A percentile compares a stretch with the other conserved stretches of the same genome.
Conservation (phyloP, 352 stramenopile species). For the Elongisporangium anandrum region DNA sequence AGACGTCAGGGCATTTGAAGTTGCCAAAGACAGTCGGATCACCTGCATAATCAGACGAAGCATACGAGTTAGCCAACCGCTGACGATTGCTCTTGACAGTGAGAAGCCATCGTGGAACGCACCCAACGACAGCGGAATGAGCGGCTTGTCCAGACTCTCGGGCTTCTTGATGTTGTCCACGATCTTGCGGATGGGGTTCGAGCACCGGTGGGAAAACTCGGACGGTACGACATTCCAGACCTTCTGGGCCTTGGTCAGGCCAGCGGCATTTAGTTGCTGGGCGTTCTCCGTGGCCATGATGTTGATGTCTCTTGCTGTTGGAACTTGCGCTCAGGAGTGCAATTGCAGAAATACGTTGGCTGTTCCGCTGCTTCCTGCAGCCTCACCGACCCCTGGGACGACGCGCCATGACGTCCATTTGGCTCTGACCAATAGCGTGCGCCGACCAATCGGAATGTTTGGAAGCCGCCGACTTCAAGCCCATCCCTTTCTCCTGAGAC, state of each 20-base stretch:
- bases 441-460: not conserved
- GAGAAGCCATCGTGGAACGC: conserved; percentile 16
- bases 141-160: conserved; percentile 79
- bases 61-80: not conserved
- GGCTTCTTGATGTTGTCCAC: conserved; percentile 94
- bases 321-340: conserved; percentile 1
- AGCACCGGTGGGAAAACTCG: conserved; percentile 57
- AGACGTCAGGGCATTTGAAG: conserved; percentile 84
- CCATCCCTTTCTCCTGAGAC: not conserved
- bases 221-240: conserved; percentile 67
- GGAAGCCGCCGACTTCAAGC: not conserved
- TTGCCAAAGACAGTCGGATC: conserved; percentile 94
- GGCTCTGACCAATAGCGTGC: not conserved
- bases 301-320: not conserved
- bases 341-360: conserved; percentile 8
- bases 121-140: conserved; percentile 92
- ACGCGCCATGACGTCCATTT: not conserved
- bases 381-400: not conserved
- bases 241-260: conserved; percentile 38
- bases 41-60: conserved; percentile 20
- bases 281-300: conserved; percentile 41
- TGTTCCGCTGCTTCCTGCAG: not conserved
- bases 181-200: conserved; percentile 94
- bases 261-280: conserved; percentile 22
- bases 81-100: not conserved